These are phyloP conservation scores for Scheffersomyces coipomensis DNA, from an alignment of 805 yeast species.

Conservation along the genomic window DNA sequence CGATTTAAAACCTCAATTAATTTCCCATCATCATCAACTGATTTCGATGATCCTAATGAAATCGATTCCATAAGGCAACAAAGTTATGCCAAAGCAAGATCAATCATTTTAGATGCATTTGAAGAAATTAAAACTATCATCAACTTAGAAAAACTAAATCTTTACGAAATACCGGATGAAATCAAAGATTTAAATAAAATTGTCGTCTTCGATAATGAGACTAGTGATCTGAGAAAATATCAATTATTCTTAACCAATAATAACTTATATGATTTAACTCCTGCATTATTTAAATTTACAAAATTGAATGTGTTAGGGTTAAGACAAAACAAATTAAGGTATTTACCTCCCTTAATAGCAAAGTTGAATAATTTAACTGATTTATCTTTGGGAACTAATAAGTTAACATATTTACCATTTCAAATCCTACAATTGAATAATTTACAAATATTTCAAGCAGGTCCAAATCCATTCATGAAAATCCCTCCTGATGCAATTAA, in stretches of 20 bases:
- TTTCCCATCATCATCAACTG: constrained; percentile 26
- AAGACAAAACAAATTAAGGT: constrained; percentile 48
- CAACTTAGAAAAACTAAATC: constrained; percentile 45
- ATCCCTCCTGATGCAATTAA: constrained; percentile 25
- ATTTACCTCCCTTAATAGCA: constrained; percentile 47
- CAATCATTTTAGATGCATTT: constrained; percentile 43
- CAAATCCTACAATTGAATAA: constrained; percentile 47
- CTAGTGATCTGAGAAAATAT: constrained; percentile 17
- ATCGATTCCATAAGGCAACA: constrained; percentile 8
- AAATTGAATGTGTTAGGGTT: constrained; percentile 52
- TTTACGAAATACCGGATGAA: constrained; percentile 55
- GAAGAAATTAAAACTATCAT: constrained; percentile 47
- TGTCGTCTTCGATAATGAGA: constrained; percentile 38
- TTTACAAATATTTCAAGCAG: constrained; percentile 46
- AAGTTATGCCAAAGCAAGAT: constrained; percentile 29
- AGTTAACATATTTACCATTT: constrained; percentile 50
- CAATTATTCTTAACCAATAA: constrained; percentile 55
- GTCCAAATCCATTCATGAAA: constrained; percentile 49
- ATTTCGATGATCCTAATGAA: constrained; percentile 17
- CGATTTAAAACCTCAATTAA: constrained; percentile 30
- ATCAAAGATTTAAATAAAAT: constrained; percentile 55
- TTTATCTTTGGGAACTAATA: constrained; percentile 51
- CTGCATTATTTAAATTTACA: constrained; percentile 47
- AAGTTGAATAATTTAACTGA: constrained; percentile 44
- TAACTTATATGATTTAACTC: constrained; percentile 46